Percentiles rank a stretch among this genome's conserved stretches.
Evolutionary conservation across 768 basidiomycete genomes (phyloP).

Genomic region (Agaricus blazei): DNA sequence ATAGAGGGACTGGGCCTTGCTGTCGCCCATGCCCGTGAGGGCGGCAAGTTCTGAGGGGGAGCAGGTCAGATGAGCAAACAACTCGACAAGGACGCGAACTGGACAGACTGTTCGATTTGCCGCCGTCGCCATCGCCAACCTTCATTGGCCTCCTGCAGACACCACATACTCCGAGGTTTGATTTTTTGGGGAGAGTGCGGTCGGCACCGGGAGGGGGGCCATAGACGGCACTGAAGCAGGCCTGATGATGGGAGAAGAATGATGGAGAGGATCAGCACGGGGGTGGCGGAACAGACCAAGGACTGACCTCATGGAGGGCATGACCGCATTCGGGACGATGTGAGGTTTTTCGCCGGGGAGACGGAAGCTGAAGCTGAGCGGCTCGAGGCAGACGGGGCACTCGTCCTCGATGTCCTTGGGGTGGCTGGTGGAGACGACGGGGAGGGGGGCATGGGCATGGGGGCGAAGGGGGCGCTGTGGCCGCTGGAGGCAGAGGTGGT

Average conservation of each 20-base stretch:
- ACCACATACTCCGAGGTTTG: slow-evolving; percentile 91
- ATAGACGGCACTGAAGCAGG: slow-evolving; percentile 96
- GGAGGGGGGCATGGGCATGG: slow-evolving; percentile 59
- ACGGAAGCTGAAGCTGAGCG: slow-evolving; percentile 87
- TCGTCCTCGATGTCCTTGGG: slow-evolving; percentile 74
- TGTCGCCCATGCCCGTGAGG: slow-evolving; percentile 83
- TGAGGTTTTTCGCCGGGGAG: slow-evolving; percentile 96
- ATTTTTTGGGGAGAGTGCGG: slow-evolving; percentile 55
- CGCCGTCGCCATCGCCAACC: slow-evolving; percentile 80
- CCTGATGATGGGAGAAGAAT: slow-evolving; percentile 38
- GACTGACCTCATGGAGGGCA: slow-evolving; percentile 84
- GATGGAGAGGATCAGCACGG: slow-evolving; percentile 8
- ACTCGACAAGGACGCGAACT: background rate
- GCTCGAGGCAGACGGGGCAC: slow-evolving; percentile 96
- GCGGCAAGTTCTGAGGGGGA: slow-evolving; percentile 76
- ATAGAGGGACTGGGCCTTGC: slow-evolving; percentile 47
- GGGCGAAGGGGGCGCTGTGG: slow-evolving; percentile 46
- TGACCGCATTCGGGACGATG: slow-evolving; percentile 96
- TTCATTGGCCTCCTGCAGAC: slow-evolving; percentile 98
- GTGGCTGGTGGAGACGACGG: slow-evolving; percentile 67
- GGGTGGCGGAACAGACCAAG: slow-evolving; percentile 9
- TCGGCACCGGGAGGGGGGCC: slow-evolving; percentile 71
- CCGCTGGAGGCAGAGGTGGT: slow-evolving; percentile 29
- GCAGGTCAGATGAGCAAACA: slow-evolving; percentile 1
- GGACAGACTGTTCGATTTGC: slow-evolving; percentile 82